Conservation (phyloP, 768 basidiomycete species). For the Gymnopilus dilepis region DNA sequence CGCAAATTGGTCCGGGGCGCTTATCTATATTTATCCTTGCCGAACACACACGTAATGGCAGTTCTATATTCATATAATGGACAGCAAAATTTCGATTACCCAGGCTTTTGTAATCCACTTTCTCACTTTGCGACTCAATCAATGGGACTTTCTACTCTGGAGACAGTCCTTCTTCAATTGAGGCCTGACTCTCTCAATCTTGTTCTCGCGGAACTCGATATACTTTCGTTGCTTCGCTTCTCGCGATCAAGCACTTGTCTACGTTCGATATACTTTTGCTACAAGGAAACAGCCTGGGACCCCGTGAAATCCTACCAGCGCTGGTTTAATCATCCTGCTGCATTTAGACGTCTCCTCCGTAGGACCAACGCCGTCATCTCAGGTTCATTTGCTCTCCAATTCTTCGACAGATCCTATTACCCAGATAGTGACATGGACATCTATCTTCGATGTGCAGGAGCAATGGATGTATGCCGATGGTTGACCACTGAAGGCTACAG, state of each 20-base stretch:
- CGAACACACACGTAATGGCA: too few species aligned
- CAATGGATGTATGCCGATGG: neutral
- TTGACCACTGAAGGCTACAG: neutral
- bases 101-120: too few species aligned
- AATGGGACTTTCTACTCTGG: too few species aligned
- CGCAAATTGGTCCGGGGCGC: too few species aligned
- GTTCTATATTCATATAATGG: too few species aligned
- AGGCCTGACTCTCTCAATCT: too few species aligned
- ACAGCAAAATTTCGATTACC: too few species aligned
- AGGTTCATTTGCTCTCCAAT: neutral
- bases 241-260: neutral
- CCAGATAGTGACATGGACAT: neutral
- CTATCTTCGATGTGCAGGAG: neutral
- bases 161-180: too few species aligned
- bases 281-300: neutral
- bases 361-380: neutral
- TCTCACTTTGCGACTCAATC: too few species aligned
- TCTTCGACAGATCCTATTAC: neutral
- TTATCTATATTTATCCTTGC: too few species aligned
- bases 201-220: too few species aligned
- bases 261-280: neutral
- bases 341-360: neutral
- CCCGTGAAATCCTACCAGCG: neutral
- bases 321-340: neutral
- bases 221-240: neutral